These are phyloP conservation scores for Talaromyces borbonicus DNA, from an alignment of 495 filamentous ascomycete genomes.

Conservation along the genomic window DNA sequence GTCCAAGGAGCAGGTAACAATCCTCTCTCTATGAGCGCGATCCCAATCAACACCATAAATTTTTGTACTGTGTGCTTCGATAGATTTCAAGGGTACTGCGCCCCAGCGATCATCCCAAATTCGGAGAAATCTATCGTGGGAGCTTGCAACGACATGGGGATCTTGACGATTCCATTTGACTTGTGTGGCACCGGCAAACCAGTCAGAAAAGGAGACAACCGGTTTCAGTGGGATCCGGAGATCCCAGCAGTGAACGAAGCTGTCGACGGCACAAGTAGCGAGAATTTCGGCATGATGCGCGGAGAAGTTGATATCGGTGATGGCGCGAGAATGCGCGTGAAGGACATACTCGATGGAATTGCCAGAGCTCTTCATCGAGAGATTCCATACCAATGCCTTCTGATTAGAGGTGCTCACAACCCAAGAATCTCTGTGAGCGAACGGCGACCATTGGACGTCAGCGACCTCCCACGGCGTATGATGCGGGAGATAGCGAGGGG, in stretches of 20 bases:
- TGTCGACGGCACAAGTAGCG: slow-evolving; percentile 87
- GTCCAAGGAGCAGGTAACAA: slow-evolving; percentile 85
- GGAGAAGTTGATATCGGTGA: slow-evolving; percentile 95
- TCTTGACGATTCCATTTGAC: slow-evolving; percentile 93
- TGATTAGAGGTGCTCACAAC: slow-evolving; percentile 90
- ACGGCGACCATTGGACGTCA: slow-evolving; percentile 98
- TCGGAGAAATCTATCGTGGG: slow-evolving; percentile 74
- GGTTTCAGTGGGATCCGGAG: slow-evolving; percentile 65
- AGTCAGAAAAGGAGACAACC: slow-evolving; percentile 78
- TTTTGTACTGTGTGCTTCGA: slow-evolving; percentile 86
- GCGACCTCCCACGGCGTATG: slow-evolving; percentile 90
- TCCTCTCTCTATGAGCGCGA: slow-evolving; percentile 53
- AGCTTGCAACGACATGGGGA: slow-evolving; percentile 74
- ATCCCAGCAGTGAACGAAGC: slow-evolving; percentile 92
- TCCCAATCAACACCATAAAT: slow-evolving; percentile 97
- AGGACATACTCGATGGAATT: slow-evolving; percentile 83
- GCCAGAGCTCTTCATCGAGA: slow-evolving; percentile 62
- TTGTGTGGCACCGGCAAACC: slow-evolving; percentile 90
- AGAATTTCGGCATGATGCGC: slow-evolving; percentile 84
- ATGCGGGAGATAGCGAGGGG: slow-evolving; percentile 77
- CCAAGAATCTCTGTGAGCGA: slow-evolving; percentile 82
- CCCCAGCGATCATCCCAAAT: slow-evolving; percentile 89
- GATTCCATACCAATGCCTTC: slow-evolving; percentile 91
- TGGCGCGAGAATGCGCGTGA: slow-evolving; percentile 79
- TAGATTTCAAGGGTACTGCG: slow-evolving; percentile 67